Conservation (phyloP, 78 protist genomes). For the Isochrysis galbana region DNA sequence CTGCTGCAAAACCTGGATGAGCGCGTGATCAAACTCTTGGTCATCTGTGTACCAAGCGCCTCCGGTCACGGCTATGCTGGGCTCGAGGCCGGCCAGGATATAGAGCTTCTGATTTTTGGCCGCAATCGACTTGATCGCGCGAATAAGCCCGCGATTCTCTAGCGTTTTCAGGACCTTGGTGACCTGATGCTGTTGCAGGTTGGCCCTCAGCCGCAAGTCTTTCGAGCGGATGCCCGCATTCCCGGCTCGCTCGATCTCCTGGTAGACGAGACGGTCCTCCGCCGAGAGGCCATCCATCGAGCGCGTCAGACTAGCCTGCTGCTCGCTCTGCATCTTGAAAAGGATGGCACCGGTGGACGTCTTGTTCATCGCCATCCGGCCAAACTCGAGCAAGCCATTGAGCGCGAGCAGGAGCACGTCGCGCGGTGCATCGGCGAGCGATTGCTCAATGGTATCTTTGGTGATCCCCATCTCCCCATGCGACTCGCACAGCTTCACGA, state of each 20-base stretch:
- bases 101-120: slow-evolving; percentile 61
- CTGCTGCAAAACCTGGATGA: not conserved
- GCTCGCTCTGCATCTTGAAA: not conserved
- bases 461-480: not conserved
- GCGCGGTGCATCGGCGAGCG: not conserved
- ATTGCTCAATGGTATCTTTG: not conserved
- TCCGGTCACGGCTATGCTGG: slow-evolving; percentile 55
- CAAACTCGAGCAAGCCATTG: not conserved
- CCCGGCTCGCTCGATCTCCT: slow-evolving; percentile 42
- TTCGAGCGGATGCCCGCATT: slow-evolving; percentile 54
- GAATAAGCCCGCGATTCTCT: slow-evolving; percentile 61
- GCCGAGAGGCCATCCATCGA: slow-evolving; percentile 29
- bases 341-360: not conserved
- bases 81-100: slow-evolving; percentile 70
- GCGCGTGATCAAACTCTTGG: not conserved
- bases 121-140: slow-evolving; percentile 61
- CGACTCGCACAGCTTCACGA: not conserved
- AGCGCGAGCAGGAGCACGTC: not conserved
- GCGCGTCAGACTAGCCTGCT: not conserved
- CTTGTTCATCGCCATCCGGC: not conserved
- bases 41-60: slow-evolving; percentile 60
- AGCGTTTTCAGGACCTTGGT: slow-evolving; percentile 58
- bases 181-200: slow-evolving; percentile 62
- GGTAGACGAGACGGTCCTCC: slow-evolving; percentile 66
- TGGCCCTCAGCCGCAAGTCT: slow-evolving; percentile 44